Conservation (phyloP, 805 yeast species). For the Metschnikowia gelsemii region DNA sequence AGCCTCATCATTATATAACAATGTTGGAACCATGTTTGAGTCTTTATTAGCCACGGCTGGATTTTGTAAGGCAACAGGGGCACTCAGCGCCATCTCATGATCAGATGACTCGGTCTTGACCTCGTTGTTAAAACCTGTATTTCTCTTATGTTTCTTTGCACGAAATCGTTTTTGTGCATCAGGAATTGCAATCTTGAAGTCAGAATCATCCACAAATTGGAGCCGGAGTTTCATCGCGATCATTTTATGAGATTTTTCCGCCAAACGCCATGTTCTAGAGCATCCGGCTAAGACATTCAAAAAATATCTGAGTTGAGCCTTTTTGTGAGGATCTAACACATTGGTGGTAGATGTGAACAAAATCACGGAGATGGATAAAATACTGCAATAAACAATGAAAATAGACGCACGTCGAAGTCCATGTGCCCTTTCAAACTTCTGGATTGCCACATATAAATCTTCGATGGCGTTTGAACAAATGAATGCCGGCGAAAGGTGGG, state of each 20-base stretch:
- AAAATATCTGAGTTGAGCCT: constrained; percentile 36
- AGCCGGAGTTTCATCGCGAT: constrained; percentile 35
- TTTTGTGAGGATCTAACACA: constrained; percentile 27
- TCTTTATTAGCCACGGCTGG: background rate
- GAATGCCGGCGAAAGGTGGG: constrained; percentile 30
- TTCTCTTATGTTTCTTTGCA: constrained; percentile 5
- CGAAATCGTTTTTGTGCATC: constrained; percentile 5
- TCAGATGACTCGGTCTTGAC: background rate
- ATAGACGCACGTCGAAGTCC: constrained; percentile 45
- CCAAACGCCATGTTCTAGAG: constrained; percentile 48
- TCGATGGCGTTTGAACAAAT: constrained; percentile 42
- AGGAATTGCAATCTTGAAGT: constrained; percentile 2
- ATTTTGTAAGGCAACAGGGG: background rate
- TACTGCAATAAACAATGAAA: constrained; percentile 48
- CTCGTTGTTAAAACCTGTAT: background rate
- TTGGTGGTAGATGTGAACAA: constrained; percentile 34
- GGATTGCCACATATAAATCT: constrained; percentile 41
- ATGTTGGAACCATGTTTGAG: background rate
- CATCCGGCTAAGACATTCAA: constrained; percentile 41
- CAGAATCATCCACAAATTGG: constrained; percentile 21
- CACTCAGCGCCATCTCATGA: background rate
- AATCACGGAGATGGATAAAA: constrained; percentile 44
- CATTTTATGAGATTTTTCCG: constrained; percentile 44
- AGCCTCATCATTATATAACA: background rate
- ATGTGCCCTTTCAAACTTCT: constrained; percentile 37